Evolutionary conservation across 2,329 filamentous ascomycete species (phyloP).

Genomic region (Cladosporium oxysporum): DNA sequence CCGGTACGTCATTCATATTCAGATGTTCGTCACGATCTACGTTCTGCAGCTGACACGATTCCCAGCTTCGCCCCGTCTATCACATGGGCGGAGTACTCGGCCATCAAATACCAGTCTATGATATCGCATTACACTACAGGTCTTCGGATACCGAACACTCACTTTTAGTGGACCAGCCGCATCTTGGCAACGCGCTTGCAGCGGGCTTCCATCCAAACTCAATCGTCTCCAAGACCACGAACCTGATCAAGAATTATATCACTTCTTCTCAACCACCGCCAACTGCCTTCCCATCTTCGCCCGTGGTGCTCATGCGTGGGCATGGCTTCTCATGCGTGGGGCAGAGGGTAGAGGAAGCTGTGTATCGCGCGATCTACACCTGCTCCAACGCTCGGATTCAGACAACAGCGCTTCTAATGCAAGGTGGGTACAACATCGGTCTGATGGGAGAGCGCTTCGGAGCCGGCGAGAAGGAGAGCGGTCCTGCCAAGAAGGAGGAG

Average conservation of each 20-base stretch:
- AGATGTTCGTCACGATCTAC: not conserved
- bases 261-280: constrained; percentile 26
- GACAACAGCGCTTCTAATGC: constrained; percentile 40
- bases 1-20: constrained; percentile 35
- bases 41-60: not conserved
- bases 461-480: constrained; percentile 42
- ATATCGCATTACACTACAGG: constrained; percentile 37
- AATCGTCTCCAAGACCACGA: constrained; percentile 31
- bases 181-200: constrained; percentile 39
- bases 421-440: constrained; percentile 42
- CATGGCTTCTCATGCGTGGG: constrained; percentile 50
- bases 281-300: constrained; percentile 28
- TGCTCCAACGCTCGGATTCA: constrained; percentile 43
- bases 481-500: constrained; percentile 44
- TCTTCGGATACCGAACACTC: constrained; percentile 33
- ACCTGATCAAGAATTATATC: constrained; percentile 35
- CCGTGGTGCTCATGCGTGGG: constrained; percentile 42
- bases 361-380: constrained; percentile 49
- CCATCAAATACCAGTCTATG: constrained; percentile 38
- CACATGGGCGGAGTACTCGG: constrained; percentile 50
- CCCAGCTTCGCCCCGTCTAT: constrained; percentile 41
- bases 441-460: constrained; percentile 41
- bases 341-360: constrained; percentile 46
- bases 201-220: constrained; percentile 33
- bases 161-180: constrained; percentile 37